Conservation (phyloP, 306 rosid species). For the Cicer judaicum region DNA sequence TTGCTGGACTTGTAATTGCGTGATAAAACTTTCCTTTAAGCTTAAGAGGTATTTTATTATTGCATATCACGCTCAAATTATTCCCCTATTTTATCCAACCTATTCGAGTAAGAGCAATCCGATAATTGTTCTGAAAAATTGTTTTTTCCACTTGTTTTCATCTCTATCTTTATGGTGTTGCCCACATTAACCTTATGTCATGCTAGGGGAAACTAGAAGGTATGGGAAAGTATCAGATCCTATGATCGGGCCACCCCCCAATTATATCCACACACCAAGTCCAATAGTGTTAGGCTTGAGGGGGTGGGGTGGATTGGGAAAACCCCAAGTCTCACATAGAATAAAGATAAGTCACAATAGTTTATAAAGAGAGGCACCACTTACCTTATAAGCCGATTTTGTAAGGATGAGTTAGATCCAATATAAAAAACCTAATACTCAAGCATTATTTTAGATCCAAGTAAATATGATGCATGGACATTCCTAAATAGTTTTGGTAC, state of each 20-base stretch:
- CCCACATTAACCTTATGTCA: not conserved
- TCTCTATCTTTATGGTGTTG: not conserved
- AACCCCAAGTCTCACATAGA: too few relatives aligned
- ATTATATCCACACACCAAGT: too few relatives aligned
- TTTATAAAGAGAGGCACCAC: too few relatives aligned
- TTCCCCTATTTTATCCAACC: not conserved
- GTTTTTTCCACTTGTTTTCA: constrained; percentile 1
- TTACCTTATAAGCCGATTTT: too few relatives aligned
- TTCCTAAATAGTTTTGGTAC: not conserved
- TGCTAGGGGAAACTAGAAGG: constrained; percentile 6
- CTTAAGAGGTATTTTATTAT: not conserved
- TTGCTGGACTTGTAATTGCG: not conserved
- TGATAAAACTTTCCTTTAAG: not conserved
- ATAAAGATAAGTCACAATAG: too few relatives aligned
- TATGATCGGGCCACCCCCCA: too few relatives aligned
- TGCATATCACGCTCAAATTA: not conserved
- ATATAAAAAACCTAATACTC: not conserved
- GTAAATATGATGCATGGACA: not conserved
- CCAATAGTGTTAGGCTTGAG: too few relatives aligned
- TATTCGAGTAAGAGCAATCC: not conserved
- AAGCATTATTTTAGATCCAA: not conserved
- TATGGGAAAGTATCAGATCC: not conserved
- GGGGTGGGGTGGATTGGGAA: too few relatives aligned
- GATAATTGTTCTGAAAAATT: not conserved
- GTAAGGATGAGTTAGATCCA: too few relatives aligned